Base-by-base conservation (phyloP, 352 stramenopile genomes). In the Thraustochytrium sp. region DNA sequence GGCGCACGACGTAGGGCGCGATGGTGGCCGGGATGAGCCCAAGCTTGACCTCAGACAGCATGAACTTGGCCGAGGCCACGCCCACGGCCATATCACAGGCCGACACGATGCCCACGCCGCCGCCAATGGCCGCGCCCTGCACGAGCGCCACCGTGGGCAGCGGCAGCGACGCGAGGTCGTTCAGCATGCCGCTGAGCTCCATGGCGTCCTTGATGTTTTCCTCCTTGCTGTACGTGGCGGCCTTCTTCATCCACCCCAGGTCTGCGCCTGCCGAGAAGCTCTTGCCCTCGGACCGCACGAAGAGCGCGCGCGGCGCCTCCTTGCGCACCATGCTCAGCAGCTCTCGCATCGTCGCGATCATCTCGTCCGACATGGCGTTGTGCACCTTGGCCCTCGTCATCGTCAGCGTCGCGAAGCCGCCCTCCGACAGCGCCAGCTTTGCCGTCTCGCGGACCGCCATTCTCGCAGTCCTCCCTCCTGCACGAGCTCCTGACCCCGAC, bases 141-240 rank as follows among this genome's bases (percentile, higher is more conserved):
- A 84, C 61, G 5, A 84, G 61, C 59, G 55, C 75, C 42, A 84
- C 61, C 23, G 75, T 84, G 18, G 75, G 75, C 16, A 54, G n/a
- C 18, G 75, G 61, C 38, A 84, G 75, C 21, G 54, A 61, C 29
- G 21, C 23, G 31, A 84, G 34, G 26, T 73, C 55, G 61, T 75
- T 82, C 8, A 84, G 61, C 75, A 84, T 84, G 23, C 59, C 59
- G 49, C 75, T 84, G 0, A 84, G 75, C 61, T 84, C 61, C 75
- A 84, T 84, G 29, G 75, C 75, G 40, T 84, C 75, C 21, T 23
- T n/a, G 11, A 46, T 29, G 18, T 84, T 84, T 34, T 84, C 75
- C 36, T 84, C 75, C 13, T 61, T 51, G 21, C 26, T 36, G 59
- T 76, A 80, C 23, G n/a, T 62, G 9, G 55, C 75, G 5, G 61